Evolutionary conservation across 345 rosid species (phyloP).

Genomic region (Brassica nigra): DNA sequence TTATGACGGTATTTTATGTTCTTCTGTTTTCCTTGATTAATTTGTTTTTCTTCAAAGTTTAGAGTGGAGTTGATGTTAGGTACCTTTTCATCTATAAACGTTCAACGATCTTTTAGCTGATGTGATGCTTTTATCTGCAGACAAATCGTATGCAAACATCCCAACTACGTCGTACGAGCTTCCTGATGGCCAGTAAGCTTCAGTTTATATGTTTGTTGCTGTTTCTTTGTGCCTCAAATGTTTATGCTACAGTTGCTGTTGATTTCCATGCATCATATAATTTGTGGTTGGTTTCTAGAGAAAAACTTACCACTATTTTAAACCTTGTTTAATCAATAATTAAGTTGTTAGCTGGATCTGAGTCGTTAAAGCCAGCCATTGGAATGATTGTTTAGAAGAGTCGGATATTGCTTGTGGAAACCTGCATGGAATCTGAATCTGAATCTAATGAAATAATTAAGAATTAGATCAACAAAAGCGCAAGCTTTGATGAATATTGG

Average conservation of each 20-base stretch:
- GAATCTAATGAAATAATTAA: not conserved
- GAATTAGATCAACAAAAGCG: constrained; percentile 1
- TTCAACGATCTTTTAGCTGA: constrained; percentile 14
- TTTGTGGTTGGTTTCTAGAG: not conserved
- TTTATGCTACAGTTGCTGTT: constrained; percentile 5
- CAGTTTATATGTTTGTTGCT: constrained; percentile 2
- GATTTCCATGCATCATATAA: not conserved
- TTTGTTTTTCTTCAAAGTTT: too few relatives aligned
- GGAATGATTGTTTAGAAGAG: not conserved
- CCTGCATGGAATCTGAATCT: constrained; percentile 7
- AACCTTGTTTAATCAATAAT: constrained; percentile 2
- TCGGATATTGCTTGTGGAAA: constrained; percentile 19
- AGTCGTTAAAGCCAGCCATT: not conserved
- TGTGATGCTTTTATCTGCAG: constrained; percentile 47
- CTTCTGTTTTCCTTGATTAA: not conserved
- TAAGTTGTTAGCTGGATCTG: not conserved
- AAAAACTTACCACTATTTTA: not conserved
- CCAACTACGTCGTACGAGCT: constrained; percentile 98
- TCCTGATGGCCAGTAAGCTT: constrained; percentile 99
- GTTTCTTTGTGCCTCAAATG: constrained; percentile 1
- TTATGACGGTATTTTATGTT: constrained; percentile 68
- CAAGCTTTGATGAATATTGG: not conserved
- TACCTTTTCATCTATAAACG: not conserved
- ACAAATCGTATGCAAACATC: constrained; percentile 86
- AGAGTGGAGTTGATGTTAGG: not conserved